Base-by-base conservation (phyloP, 2,329 filamentous ascomycete species). In the Nemania diffusa region DNA sequence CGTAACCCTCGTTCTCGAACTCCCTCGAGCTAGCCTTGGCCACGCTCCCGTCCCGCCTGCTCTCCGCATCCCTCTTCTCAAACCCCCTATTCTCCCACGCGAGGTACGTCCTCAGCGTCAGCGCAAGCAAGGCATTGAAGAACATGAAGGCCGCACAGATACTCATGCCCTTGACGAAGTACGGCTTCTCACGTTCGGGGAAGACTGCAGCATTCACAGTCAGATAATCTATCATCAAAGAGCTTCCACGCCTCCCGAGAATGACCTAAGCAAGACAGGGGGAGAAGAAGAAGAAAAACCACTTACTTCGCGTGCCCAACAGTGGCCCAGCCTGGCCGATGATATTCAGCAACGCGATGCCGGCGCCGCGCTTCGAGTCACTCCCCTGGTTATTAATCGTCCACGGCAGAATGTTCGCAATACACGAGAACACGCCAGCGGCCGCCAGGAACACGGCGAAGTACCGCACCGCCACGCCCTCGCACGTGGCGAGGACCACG, bases 381-480 rank as follows among this genome's bases (percentile, higher is more conserved):
- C 83, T 87, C 15, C 90, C 90, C 77, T 92, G 89, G 75, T 92
- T 92, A 75, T 92, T 89, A 37, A 90, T 78, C 17, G 74, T 76
- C 91, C 91, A 93, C 0, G 90, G 88, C 17, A 93, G 81, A 24
- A 91, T 89, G 71, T 92, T 89, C 1, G 87, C 85, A 69, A 92
- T 91, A 17, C 84, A 84, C 0, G 90, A 88, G 73, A 92, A 93
- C 37, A 91, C 84, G 11, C 89, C 88, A 1, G 82, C 83, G 0
- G 88, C 85, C 5, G 88, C 87, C 74, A 84, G 73, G 71, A 79
- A 84, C 4, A 83, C 79, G 9, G 79, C 81, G 1, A 78, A 74
- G 64, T 84, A 84, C 3, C 81, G 78, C 22, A 78, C 75, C 1
- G 70, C 80, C 0, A 78, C 76, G 62, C 72, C 63, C 46, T 79